Evolutionary conservation across 805 yeast species (phyloP), one percentile per base, ranked within the genome.

Genomic region (Wickerhamomyces pijperi): DNA sequence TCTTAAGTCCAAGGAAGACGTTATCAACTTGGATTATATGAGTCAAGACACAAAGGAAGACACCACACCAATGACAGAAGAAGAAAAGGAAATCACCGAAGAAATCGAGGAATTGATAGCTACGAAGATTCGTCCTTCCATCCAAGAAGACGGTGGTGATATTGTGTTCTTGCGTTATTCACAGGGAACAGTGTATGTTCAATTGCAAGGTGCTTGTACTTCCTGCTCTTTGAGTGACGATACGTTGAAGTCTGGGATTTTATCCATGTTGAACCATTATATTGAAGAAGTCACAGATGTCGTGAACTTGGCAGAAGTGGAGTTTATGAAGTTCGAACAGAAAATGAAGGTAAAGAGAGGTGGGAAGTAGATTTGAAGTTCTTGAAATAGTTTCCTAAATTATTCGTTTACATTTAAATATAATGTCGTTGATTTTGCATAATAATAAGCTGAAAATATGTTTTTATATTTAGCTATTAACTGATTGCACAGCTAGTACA

Each of bases 91-190:
- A 60, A 74, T 86, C 2, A 82, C 86, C 34, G 77, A 83, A 23
- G 82, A 88, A 82, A 86, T 92, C 53, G 83, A 86, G 50, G 97
- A 92, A 55, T 69, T 92, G 41, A 80, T 94, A 41, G 94, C 83
- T 44, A 92, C 98, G 2, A 77, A 97, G 56, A 88, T 92, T 38
- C 78, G 96, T 54, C 99, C 99, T 1, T 96, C 97, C 1, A 87
- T 92, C 42, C 95, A 87, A 63, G 99, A 92, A 53, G 99, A 92
- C 54, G 99, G 99, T 45, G 99, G 99, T 28, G 97, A 92, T 55
- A 79, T 92, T 45, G 88, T 85, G 50, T 94, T 78, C 58, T 72
- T 83, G 42, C 92, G 85, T 5, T 88, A 84, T 55, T 84, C 80
- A 42, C 70, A 82, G 1, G 98, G 98, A 2, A 77, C 82, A 13